Evolutionary conservation across 192 early-diverging fungal species (phyloP).

Genomic region (Podila minutissima): DNA sequence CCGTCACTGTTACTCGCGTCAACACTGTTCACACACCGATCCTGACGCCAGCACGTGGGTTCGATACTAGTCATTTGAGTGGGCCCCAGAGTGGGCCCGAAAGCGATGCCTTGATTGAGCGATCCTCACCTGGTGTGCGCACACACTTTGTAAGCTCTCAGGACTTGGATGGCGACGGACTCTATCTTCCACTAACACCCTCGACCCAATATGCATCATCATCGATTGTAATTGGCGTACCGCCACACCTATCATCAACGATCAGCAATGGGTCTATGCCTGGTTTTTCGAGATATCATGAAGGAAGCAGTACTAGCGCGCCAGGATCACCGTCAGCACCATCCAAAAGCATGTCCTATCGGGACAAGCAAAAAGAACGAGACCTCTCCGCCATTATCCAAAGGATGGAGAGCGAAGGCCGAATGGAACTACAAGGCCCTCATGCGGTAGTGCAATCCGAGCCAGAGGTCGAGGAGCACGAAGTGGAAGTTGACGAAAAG

Average conservation of each 20-base stretch:
- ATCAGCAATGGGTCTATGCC: constrained; percentile 4
- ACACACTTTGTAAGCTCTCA: neutral
- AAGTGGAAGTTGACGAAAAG: too few species aligned
- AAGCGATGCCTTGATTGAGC: constrained; percentile 14
- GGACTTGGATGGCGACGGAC: constrained; percentile 16
- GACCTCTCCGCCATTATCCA: constrained; percentile 28
- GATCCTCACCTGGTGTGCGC: constrained; percentile 31
- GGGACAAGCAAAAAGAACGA: constrained; percentile 19
- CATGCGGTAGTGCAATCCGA: constrained; percentile 16
- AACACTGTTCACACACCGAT: neutral
- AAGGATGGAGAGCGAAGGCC: constrained; percentile 17
- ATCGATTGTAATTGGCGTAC: constrained; percentile 26
- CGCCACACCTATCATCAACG: neutral
- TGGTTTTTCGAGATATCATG: neutral
- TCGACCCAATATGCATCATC: neutral
- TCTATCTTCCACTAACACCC: constrained; percentile 28
- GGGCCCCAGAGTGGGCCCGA: constrained; percentile 38
- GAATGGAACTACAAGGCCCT: constrained; percentile 20
- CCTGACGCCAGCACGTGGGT: neutral
- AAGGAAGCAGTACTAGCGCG: neutral
- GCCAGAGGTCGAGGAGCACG: too few species aligned
- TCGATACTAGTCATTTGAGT: neutral
- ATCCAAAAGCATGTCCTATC: constrained; percentile 1
- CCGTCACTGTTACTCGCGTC: neutral
- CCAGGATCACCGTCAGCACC: neutral